phyloP scores from a whole-genome alignment of 1,139 yeast species.

The Geotrichum candidum region DNA sequence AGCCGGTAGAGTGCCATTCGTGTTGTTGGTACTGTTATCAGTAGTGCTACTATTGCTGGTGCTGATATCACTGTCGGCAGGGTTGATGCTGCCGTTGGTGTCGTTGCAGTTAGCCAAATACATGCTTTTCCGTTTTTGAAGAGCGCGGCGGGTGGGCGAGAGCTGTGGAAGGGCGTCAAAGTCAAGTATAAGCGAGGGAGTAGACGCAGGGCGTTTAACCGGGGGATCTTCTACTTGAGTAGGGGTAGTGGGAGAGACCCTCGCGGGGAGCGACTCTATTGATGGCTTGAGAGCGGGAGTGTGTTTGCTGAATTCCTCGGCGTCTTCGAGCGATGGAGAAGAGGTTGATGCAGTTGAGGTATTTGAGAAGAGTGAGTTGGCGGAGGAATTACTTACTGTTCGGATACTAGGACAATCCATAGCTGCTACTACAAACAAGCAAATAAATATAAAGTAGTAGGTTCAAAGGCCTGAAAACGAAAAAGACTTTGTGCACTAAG shows the following conservation, averaged over 20 bases:
- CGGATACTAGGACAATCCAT: not conserved
- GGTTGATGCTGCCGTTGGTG: not conserved
- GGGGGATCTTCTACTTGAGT: not conserved
- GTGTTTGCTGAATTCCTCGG: not conserved
- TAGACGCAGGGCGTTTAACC: not conserved
- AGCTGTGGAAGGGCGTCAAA: not conserved
- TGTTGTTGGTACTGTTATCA: no score
- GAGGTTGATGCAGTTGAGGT: not conserved
- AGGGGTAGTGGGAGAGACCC: not conserved
- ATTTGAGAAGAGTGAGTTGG: not conserved
- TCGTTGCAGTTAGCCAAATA: not conserved
- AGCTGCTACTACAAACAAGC: not conserved
- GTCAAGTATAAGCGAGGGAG: not conserved
- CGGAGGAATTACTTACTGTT: not conserved
- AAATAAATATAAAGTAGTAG: not conserved
- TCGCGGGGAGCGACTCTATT: not conserved
- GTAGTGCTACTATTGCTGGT: not conserved
- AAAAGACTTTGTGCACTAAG: not conserved
- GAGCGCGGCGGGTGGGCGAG: not conserved
- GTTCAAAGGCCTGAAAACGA: not conserved
- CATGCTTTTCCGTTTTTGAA: not conserved
- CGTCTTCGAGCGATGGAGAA: not conserved
- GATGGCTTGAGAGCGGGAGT: not conserved
- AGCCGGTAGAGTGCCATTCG: not conserved
- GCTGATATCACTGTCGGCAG: not conserved